These are phyloP conservation scores for Aspergillus affinis DNA, from an alignment of 495 filamentous ascomycete genomes.

Conservation along the genomic window DNA sequence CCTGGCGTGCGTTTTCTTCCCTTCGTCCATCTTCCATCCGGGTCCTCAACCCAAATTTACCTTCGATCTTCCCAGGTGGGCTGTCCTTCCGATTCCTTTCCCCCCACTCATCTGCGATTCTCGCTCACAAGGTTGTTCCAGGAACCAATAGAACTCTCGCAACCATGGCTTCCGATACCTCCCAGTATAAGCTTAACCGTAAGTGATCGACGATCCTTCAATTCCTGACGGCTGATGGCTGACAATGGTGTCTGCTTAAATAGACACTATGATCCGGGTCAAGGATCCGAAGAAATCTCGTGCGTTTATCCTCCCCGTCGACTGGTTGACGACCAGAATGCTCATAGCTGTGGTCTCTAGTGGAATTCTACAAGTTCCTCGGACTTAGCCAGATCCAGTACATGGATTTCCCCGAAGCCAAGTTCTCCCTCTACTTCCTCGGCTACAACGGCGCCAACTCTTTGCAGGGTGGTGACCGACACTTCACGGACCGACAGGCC, in stretches of 20 bases:
- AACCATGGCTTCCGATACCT: conserved; percentile 76
- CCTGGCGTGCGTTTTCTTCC: conserved; percentile 18
- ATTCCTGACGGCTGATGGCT: conserved; percentile 7
- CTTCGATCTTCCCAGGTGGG: conserved; percentile 21
- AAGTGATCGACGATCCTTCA: conserved; percentile 26
- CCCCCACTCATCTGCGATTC: conserved; percentile 1
- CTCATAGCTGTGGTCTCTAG: conserved; percentile 27
- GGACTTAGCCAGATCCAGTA: conserved; percentile 83
- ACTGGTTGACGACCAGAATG: not conserved
- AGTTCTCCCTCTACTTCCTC: conserved; percentile 73
- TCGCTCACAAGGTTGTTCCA: conserved; percentile 18
- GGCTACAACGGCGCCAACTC: conserved; percentile 67
- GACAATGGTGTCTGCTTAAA: conserved; percentile 17
- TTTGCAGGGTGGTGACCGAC: conserved; percentile 65
- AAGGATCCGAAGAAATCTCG: conserved; percentile 87
- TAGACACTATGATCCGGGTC: conserved; percentile 76
- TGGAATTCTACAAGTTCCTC: conserved; percentile 94
- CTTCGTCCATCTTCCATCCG: conserved; percentile 21
- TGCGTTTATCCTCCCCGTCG: conserved; percentile 24
- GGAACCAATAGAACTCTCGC: conserved; percentile 38
- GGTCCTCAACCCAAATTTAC: conserved; percentile 28
- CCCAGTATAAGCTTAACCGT: conserved; percentile 89
- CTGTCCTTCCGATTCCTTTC: not conserved
- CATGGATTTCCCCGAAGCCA: conserved; percentile 70
- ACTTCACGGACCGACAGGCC: conserved; percentile 82